These are phyloP conservation scores for Plasmodium yoelii DNA, from an alignment of 169 alveolate species.

Conservation along the genomic window DNA sequence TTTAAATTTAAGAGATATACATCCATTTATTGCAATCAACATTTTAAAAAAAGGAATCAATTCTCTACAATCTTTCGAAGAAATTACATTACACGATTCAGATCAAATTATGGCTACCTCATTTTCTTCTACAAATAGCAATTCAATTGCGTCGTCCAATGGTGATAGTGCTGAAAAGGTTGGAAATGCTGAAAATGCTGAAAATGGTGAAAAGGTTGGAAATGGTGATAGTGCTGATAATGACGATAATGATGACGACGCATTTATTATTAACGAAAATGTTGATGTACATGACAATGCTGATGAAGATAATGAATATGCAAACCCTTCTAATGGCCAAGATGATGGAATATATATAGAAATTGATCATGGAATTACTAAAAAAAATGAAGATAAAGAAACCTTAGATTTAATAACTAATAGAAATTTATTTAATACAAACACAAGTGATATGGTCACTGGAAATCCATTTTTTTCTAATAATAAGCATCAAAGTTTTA, in stretches of 20 bases:
- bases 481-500: too few species aligned
- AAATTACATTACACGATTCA: not conserved
- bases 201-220: too few species aligned
- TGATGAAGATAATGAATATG: not conserved
- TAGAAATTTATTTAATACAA: too few species aligned
- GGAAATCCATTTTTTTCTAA: too few species aligned
- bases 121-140: too few species aligned
- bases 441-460: too few species aligned
- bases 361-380: not conserved
- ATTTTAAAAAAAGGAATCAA: constrained; percentile 44
- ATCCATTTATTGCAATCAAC: constrained; percentile 38
- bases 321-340: not conserved
- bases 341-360: not conserved
- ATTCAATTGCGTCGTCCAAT: not conserved
- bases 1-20: constrained; percentile 27
- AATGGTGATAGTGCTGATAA: too few species aligned
- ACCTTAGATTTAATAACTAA: too few species aligned
- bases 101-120: too few species aligned
- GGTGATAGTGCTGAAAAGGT: too few species aligned
- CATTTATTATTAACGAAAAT: not conserved
- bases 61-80: constrained; percentile 6
- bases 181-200: too few species aligned
- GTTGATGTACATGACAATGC: not conserved
- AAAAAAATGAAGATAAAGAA: too few species aligned
- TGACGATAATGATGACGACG: not conserved